phyloP scores from a whole-genome alignment of 73 alveolate species.

The Blepharisma stoltei region DNA sequence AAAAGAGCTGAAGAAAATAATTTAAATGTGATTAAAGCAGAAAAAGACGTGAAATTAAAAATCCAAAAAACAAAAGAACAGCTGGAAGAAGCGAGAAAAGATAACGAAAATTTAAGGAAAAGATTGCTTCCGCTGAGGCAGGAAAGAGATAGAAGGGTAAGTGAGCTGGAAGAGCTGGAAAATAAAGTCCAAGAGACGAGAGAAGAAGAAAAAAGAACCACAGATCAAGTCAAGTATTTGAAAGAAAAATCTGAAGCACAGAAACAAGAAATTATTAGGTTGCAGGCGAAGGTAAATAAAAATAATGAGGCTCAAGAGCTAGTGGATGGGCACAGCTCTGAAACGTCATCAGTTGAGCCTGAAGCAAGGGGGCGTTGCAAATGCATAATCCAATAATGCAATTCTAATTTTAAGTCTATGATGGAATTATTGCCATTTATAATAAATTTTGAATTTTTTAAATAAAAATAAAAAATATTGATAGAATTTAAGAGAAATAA shows the following conservation, averaged over 20 bases:
- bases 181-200: not conserved
- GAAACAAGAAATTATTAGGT: conserved; percentile 7
- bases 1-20: not conserved
- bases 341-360: too few species aligned
- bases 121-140: not conserved
- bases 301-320: not conserved
- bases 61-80: not conserved
- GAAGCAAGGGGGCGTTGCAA: too few species aligned
- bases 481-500: too few species aligned
- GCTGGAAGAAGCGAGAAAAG: not conserved
- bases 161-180: not conserved
- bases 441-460: too few species aligned
- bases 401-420: too few species aligned
- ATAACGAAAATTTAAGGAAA: conserved; percentile 14
- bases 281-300: conserved; percentile 13
- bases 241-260: not conserved
- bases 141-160: not conserved
- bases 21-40: not conserved
- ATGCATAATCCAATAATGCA: too few species aligned
- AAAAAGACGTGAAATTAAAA: not conserved
- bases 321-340: not conserved
- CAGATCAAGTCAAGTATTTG: not conserved
- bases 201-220: not conserved
- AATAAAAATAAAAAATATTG: too few species aligned
- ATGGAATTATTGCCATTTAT: too few species aligned